These are phyloP conservation scores for Ophiosphaerella narmari DNA, from an alignment of 2,329 filamentous ascomycete genomes.

Conservation along the genomic window DNA sequence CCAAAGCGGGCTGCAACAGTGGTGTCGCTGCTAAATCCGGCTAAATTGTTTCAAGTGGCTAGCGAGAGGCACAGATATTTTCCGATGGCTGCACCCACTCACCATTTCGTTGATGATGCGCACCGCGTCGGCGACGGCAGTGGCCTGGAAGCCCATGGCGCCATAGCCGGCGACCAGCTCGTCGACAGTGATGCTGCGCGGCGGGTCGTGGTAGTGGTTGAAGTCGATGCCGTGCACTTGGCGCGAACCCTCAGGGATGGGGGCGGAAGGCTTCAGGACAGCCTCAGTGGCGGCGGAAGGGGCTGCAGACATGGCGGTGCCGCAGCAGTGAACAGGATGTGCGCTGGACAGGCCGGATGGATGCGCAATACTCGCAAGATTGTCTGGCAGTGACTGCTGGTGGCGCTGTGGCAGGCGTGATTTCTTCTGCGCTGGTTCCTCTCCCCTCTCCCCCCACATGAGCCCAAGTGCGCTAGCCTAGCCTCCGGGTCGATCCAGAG, in stretches of 20 bases:
- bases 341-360: not conserved
- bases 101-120: conserved; percentile 97
- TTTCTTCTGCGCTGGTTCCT: not conserved
- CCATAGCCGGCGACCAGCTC: conserved; percentile 82
- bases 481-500: conserved; percentile 1
- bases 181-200: conserved; percentile 77
- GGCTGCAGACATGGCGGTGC: conserved; percentile 37
- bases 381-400: not conserved
- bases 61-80: conserved; percentile 25
- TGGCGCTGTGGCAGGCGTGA: not conserved
- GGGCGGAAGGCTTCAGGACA: conserved; percentile 82
- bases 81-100: conserved; percentile 29
- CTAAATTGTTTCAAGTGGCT: conserved; percentile 29
- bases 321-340: not conserved
- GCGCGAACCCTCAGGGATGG: conserved; percentile 76
- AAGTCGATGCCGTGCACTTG: conserved; percentile 93
- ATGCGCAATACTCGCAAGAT: too few relatives aligned
- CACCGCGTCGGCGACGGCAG: conserved; percentile 81
- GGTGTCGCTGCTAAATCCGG: conserved; percentile 34
- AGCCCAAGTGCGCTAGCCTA: not conserved
- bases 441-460: conserved; percentile 1
- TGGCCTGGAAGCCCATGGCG: conserved; percentile 84
- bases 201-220: conserved; percentile 75
- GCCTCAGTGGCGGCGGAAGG: conserved; percentile 67
- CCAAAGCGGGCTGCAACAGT: conserved; percentile 25